Percentiles rank a stretch among this genome's conserved stretches.
Evolutionary conservation across 2,329 filamentous ascomycete genomes (phyloP).

Genomic region (Xylariaceae sp.): DNA sequence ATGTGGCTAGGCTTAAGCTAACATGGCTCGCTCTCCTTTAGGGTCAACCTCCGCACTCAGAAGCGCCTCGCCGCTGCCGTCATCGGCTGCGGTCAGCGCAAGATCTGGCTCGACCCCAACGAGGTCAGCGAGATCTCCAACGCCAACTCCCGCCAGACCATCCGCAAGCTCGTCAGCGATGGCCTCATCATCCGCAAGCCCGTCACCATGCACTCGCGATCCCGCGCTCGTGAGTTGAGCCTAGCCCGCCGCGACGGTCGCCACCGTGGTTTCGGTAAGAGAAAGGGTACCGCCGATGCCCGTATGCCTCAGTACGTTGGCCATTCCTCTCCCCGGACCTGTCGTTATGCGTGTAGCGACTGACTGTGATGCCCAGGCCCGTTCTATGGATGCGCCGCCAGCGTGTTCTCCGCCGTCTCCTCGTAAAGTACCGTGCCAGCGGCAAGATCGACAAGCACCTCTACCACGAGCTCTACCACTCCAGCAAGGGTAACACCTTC

Average conservation of each 20-base stretch:
- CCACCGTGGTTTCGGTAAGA: constrained; percentile 99
- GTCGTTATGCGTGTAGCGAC: not conserved
- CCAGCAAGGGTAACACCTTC: constrained; percentile 99
- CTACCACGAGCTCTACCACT: constrained; percentile 99
- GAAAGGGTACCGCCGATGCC: constrained; percentile 99
- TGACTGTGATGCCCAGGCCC: constrained; percentile 56
- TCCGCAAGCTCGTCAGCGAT: constrained; percentile 99
- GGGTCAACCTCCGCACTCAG: constrained; percentile 99
- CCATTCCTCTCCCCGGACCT: not conserved
- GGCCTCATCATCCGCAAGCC: constrained; percentile 99
- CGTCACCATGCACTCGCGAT: constrained; percentile 98
- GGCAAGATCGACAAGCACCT: constrained; percentile 99
- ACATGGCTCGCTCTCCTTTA: constrained; percentile 40
- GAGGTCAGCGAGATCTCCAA: constrained; percentile 99
- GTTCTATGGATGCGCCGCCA: constrained; percentile 99
- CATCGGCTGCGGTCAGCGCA: constrained; percentile 98
- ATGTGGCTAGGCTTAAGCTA: constrained; percentile 7
- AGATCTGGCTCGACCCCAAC: constrained; percentile 99
- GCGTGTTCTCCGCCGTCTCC: constrained; percentile 95
- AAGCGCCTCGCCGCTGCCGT: constrained; percentile 99
- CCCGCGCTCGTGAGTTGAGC: constrained; percentile 91
- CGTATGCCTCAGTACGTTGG: constrained; percentile 89
- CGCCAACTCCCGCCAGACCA: constrained; percentile 99
- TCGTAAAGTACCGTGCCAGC: constrained; percentile 99
- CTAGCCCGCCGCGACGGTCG: constrained; percentile 90